Evolutionary conservation across 176 grass and related monocot genomes (phyloP).

Genomic region (Ensete glaucum): DNA sequence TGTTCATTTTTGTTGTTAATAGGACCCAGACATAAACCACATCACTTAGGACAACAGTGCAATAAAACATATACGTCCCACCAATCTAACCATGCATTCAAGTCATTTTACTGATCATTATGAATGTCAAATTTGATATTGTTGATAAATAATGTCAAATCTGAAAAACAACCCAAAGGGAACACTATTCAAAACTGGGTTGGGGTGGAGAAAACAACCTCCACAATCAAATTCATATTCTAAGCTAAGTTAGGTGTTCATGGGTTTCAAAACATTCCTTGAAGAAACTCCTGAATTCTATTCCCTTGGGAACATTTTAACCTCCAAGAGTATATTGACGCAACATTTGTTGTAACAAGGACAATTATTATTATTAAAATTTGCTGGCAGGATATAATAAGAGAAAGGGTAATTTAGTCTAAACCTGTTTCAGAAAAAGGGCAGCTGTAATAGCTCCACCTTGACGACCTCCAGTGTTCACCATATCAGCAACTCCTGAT

Average conservation of each 20-base stretch:
- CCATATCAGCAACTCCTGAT: conserved; percentile 92
- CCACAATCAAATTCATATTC: no score
- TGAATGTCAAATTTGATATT: background rate
- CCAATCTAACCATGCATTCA: background rate
- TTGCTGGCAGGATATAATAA: background rate
- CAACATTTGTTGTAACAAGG: background rate
- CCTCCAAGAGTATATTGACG: background rate
- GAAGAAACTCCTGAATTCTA: background rate
- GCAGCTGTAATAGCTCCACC: conserved; percentile 82
- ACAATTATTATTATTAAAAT: background rate
- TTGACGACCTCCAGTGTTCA: conserved; percentile 77
- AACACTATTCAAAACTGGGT: background rate
- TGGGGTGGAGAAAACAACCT: background rate
- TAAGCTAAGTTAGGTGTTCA: no score
- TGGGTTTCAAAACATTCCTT: no score
- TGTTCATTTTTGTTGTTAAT: no score
- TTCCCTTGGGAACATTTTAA: background rate
- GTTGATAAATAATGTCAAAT: background rate
- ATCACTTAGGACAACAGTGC: background rate
- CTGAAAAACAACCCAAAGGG: background rate
- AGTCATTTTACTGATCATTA: background rate
- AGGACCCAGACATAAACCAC: no score
- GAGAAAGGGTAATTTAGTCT: background rate
- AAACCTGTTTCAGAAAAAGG: conserved; percentile 90
- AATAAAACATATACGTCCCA: background rate